Percentiles rank a stretch among this genome's conserved stretches.
Conservation (phyloP, 148 eudicot genomes). For the Vaccinium darrowii region DNA sequence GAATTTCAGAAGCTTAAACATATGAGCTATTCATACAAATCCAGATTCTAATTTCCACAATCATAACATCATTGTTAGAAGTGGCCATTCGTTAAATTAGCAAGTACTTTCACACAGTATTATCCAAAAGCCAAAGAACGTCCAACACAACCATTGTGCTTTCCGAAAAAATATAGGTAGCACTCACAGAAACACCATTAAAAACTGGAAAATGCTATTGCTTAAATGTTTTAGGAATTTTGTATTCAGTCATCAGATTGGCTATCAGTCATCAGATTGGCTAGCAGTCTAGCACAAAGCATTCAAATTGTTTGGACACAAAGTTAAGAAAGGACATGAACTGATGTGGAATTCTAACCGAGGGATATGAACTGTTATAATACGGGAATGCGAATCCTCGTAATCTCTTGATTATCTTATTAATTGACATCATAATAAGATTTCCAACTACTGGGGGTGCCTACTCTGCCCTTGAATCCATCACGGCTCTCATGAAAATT, state of each 20-base stretch:
- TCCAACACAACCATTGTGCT: not conserved
- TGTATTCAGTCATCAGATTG: not conserved
- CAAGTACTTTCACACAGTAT: not conserved
- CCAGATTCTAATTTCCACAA: not conserved
- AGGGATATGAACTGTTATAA: too few species aligned
- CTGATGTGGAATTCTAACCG: too few species aligned
- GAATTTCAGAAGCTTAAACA: not conserved
- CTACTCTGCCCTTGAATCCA: too few species aligned
- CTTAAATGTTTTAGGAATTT: not conserved
- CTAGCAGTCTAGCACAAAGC: not conserved
- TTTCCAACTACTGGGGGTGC: too few species aligned
- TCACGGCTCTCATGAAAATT: too few species aligned
- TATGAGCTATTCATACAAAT: not conserved
- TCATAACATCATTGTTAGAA: not conserved
- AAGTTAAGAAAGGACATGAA: too few species aligned
- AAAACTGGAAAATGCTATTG: not conserved
- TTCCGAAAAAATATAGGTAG: not conserved
- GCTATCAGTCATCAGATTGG: not conserved
- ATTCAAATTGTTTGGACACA: not conserved
- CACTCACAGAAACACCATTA: not conserved
- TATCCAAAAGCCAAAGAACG: not conserved
- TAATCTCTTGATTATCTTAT: too few species aligned
- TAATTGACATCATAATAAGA: too few species aligned
- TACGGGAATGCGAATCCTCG: too few species aligned
- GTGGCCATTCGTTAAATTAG: not conserved